phyloP scores from a whole-genome alignment of 306 rosid species.

The Pueraria montana region DNA sequence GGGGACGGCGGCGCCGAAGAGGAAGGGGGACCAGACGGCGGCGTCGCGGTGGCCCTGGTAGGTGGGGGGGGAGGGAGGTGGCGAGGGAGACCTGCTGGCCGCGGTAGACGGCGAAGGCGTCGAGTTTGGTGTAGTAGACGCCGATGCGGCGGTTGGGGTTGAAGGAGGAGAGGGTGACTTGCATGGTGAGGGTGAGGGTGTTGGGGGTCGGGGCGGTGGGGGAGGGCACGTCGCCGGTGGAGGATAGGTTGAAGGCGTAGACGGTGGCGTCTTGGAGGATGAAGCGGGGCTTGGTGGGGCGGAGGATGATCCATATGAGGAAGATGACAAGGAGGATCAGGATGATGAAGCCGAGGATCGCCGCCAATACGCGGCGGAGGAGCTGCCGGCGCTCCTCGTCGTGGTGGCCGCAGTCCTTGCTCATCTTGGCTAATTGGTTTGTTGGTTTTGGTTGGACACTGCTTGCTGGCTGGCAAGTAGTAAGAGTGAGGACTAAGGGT shows the following conservation, averaged over 20 bases:
- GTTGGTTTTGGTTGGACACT: too few species aligned
- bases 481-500: too few species aligned
- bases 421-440: constrained; percentile 40
- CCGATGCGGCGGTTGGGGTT: constrained; percentile 74
- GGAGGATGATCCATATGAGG: constrained; percentile 64
- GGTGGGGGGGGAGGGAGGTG: constrained; percentile 51
- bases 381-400: constrained; percentile 31
- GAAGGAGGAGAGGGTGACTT: constrained; percentile 61
- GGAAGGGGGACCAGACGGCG: constrained; percentile 73
- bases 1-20: constrained; percentile 61
- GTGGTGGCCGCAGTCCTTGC: constrained; percentile 57
- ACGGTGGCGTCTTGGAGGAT: constrained; percentile 75
- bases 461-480: too few species aligned
- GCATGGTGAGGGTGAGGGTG: constrained; percentile 59
- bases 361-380: constrained; percentile 52
- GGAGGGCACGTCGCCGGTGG: constrained; percentile 42
- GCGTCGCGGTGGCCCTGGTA: constrained; percentile 73
- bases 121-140: constrained; percentile 58
- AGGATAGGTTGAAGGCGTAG: constrained; percentile 63
- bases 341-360: constrained; percentile 24
- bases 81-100: constrained; percentile 66
- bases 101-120: constrained; percentile 64
- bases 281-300: constrained; percentile 74
- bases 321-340: constrained; percentile 54
- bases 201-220: constrained; percentile 30